Base-by-base conservation (phyloP, 2,329 filamentous ascomycete genomes). In the Exophiala sp. region DNA sequence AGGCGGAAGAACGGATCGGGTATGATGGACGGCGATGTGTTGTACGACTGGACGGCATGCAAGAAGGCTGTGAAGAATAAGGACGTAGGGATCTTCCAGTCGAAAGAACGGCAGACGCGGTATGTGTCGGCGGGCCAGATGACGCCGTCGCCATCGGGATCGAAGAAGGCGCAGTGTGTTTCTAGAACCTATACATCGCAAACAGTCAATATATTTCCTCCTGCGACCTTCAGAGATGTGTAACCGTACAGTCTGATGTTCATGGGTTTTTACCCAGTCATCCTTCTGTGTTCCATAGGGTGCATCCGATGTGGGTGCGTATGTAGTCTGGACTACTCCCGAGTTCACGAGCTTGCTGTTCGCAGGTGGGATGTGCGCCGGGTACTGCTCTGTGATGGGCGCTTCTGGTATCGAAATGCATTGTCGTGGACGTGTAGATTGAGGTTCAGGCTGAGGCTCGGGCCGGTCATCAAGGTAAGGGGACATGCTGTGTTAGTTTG, bases 81-180 rank as follows among this genome's bases (percentile, higher is more conserved):
- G 6, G 65, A 64, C 38, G 71, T 67, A 61, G 78, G 76, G 11
- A 77, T 75, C 12, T 55, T 45, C 39, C 39, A 51, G 11, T 44
- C 48, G 24, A 51, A 44, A 11, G 18, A 21, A 9, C 40, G 48
- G 32, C 39, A 51, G 5, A 43, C 48, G n/a, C 39, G 39, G 65
- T 72, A 81, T 1, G 78, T 81, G 62, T 81, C 78, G 2, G 57
- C 61, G 0, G 79, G 78, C 72, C 72, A 80, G 54, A 81, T 76
- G n/a, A 81, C 65, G 33, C 74, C 75, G 61, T 81, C 78, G 21
- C 65, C 58, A 61, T 81, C 78, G 5, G 65, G 60, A 63, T 81
- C 78, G 58, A 76, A 82, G 69, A 78, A 81, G 21, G 68, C 66
- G 60, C 72, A 71, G 63, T 81, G 79, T 60, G 81, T 78, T 61